Percentiles rank a stretch among this genome's conserved stretches.
Conservation (phyloP, 768 basidiomycete species). For the Russula olivacea region DNA sequence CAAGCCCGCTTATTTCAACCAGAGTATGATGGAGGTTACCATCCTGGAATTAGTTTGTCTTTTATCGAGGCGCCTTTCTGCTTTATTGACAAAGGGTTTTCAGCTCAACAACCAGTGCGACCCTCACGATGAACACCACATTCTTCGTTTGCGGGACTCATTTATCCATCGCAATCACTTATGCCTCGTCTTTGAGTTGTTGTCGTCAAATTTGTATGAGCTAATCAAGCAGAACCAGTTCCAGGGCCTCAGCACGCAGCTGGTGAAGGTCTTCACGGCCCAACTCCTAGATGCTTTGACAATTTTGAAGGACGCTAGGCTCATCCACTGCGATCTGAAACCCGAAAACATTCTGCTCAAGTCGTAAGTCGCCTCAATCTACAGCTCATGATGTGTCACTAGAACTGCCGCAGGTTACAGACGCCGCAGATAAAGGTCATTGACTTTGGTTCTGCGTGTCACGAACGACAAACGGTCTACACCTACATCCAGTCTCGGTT, state of each 20-base stretch:
- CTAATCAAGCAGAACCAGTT: conserved; percentile 99
- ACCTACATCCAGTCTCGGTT: conserved; percentile 99
- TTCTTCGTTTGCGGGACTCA: conserved; percentile 87
- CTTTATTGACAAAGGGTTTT: conserved; percentile 1
- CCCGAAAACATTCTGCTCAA: conserved; percentile 98
- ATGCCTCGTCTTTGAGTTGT: conserved; percentile 95
- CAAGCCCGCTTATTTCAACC: conserved; percentile 99
- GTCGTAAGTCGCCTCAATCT: conserved; percentile 51
- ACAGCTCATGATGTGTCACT: conserved; percentile 10
- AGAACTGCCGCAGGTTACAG: conserved; percentile 57
- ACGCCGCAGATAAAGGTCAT: conserved; percentile 98
- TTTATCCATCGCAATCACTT: conserved; percentile 96
- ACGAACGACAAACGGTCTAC: conserved; percentile 98
- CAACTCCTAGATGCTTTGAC: conserved; percentile 90
- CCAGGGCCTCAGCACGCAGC: conserved; percentile 91
- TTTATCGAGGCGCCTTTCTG: conserved; percentile 9
- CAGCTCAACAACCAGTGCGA: conserved; percentile 94
- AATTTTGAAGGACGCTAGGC: conserved; percentile 87
- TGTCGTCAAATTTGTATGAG: conserved; percentile 97
- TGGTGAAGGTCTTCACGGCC: conserved; percentile 97
- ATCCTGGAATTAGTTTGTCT: conserved; percentile 85
- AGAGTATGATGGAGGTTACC: conserved; percentile 99
- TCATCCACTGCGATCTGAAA: conserved; percentile 98
- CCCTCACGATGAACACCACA: conserved; percentile 93
- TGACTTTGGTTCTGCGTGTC: conserved; percentile 98